Evolutionary conservation across 2,329 filamentous ascomycete genomes (phyloP), one percentile per base, ranked within the genome.

Genomic region (Orbilia oligospora): DNA sequence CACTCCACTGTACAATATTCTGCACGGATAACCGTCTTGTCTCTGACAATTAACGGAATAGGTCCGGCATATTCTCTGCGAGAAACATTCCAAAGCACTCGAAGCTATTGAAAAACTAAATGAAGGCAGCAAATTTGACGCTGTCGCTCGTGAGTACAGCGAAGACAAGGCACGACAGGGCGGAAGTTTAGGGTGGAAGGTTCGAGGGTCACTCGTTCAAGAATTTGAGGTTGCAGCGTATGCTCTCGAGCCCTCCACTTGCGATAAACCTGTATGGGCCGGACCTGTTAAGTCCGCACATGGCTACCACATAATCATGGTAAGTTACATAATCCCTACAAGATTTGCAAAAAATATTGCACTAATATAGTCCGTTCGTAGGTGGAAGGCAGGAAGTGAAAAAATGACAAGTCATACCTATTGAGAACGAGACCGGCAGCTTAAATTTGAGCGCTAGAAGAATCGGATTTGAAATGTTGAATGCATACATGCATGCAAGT

Each of bases 161-260:
- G 80, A 82, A 53, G 81, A 82, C 49, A 82, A 82, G 51, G 81
- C 81, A 5, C 64, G 81, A 9, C 80, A 82, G 58, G 81, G 81
- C 16, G 81, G 81, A 24, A 80, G 79, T 20, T 49, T 82, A 20
- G 81, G 81, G 0, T 82, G 81, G 81, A 81, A 82, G 77, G 75
- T 68, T 24, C 80, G 81, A 0, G 81, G 81, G 16, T 79, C 80
- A 24, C 58, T 82, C 36, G 67, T 82, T 12, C 80, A 80, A 55
- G 81, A 80, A 22, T 82, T 82, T 69, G 81, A 82, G 48, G 73
- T 64, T 10, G 81, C 80, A 36, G 81, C 81, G 22, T 82, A 81
- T 71, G 80, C 77, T 48, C 51, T 82, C 46, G 78, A 79, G 22
- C 80, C 81, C 14, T 80, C 72, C 14, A 82, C 80, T 18, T 76